Evolutionary conservation across 2,329 filamentous ascomycete species (phyloP).

Genomic region (Stachybotrys elegans): DNA sequence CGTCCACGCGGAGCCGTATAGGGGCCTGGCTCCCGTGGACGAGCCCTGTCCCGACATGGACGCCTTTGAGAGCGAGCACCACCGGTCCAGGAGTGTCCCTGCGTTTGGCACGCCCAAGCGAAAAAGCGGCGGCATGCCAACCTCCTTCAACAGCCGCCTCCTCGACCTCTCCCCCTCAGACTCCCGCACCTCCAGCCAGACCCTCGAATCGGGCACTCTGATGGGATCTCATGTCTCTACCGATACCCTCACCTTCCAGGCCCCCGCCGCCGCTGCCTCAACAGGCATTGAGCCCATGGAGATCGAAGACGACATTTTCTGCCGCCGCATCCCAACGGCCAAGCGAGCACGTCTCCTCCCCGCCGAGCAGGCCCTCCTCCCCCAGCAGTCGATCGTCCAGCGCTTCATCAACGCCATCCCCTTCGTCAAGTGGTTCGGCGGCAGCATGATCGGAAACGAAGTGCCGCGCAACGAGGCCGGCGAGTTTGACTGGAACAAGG

Average conservation of each 20-base stretch:
- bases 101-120: slow-evolving; percentile 18
- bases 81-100: slow-evolving; percentile 32
- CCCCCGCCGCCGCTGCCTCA: slow-evolving; percentile 11
- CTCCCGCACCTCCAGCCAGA: slow-evolving; percentile 48
- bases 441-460: slow-evolving; percentile 67
- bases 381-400: slow-evolving; percentile 61
- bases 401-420: slow-evolving; percentile 61
- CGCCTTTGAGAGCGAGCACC: slow-evolving; percentile 24
- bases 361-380: slow-evolving; percentile 65
- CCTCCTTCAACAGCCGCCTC: slow-evolving; percentile 30
- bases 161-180: slow-evolving; percentile 36
- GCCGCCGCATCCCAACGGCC: slow-evolving; percentile 61
- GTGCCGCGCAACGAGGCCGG: slow-evolving; percentile 69
- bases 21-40: slow-evolving; percentile 60
- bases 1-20: slow-evolving; percentile 67
- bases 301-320: slow-evolving; percentile 40
- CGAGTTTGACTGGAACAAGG: slow-evolving; percentile 69
- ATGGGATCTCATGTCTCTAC: slow-evolving; percentile 40
- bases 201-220: slow-evolving; percentile 50
- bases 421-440: slow-evolving; percentile 67
- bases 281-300: slow-evolving; percentile 22
- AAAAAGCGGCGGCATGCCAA: slow-evolving; percentile 25
- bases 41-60: slow-evolving; percentile 54
- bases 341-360: slow-evolving; percentile 61
- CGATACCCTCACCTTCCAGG: slow-evolving; percentile 36